Evolutionary conservation across 2,329 filamentous ascomycete genomes (phyloP).

Genomic region (Fusarium irregulare): DNA sequence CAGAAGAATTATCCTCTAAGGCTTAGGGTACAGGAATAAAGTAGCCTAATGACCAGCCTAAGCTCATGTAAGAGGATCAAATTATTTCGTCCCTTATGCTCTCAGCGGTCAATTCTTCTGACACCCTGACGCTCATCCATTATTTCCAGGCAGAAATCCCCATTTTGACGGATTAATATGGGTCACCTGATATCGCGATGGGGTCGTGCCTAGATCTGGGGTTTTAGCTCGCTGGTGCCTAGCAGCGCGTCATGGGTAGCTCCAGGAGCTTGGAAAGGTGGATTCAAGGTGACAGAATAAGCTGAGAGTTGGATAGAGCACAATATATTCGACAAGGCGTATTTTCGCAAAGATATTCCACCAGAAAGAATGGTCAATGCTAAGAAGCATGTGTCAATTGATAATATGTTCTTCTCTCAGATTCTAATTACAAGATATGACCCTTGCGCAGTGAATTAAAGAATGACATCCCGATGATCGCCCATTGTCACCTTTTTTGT

Average conservation of each 20-base stretch:
- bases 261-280: neutral
- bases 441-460: neutral
- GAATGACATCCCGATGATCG: neutral
- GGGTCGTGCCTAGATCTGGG: constrained; percentile 31
- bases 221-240: constrained; percentile 45
- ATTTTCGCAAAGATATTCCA: too few species aligned
- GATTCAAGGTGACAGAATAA: constrained; percentile 21
- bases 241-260: constrained; percentile 27
- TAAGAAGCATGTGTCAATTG: neutral
- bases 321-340: too few species aligned
- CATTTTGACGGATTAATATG: constrained; percentile 5
- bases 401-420: rapidly evolving
- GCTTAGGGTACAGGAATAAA: too few species aligned
- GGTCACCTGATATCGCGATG: constrained; percentile 46
- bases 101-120: too few species aligned
- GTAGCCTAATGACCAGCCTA: too few species aligned
- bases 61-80: too few species aligned
- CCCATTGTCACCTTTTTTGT: constrained; percentile 3
- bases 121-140: neutral
- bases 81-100: too few species aligned
- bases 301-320: neutral
- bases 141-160: constrained; percentile 36
- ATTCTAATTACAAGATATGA: too few species aligned
- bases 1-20: too few species aligned
- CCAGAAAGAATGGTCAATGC: too few species aligned